phyloP scores from a whole-genome alignment of 495 filamentous ascomycete species.

The Neurospora sp. region DNA sequence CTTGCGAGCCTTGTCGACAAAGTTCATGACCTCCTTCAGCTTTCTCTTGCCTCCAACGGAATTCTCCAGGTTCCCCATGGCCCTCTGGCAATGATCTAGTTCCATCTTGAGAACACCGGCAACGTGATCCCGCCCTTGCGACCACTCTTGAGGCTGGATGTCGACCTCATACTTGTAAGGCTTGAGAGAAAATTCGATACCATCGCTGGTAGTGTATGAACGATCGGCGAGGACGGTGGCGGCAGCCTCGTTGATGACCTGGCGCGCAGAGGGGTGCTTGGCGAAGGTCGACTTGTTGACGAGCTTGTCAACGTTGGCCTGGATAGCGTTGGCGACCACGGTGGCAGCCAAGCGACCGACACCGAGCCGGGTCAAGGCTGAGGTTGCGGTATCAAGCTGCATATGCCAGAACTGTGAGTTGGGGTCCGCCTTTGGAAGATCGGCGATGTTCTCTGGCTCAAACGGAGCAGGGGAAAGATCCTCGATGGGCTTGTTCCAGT shows the following conservation, averaged over 20 bases:
- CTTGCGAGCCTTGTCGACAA: constrained; percentile 79
- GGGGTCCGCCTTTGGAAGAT: constrained; percentile 72
- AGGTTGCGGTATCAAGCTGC: constrained; percentile 86
- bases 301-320: constrained; percentile 71
- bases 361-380: constrained; percentile 82
- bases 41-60: constrained; percentile 70
- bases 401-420: constrained; percentile 86
- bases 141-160: constrained; percentile 83
- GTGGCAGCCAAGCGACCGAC: constrained; percentile 88
- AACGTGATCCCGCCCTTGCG: constrained; percentile 68
- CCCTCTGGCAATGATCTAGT: constrained; percentile 68
- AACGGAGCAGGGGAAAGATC: constrained; percentile 51
- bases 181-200: constrained; percentile 99
- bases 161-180: constrained; percentile 98
- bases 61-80: constrained; percentile 64
- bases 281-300: constrained; percentile 72
- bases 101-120: constrained; percentile 71
- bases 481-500: constrained; percentile 95
- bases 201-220: constrained; percentile 92
- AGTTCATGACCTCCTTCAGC: constrained; percentile 78
- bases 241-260: constrained; percentile 83
- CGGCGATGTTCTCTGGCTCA: constrained; percentile 63
- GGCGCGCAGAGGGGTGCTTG: constrained; percentile 79
- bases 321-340: constrained; percentile 79
- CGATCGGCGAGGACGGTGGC: constrained; percentile 83